Evolutionary conservation across 2,329 filamentous ascomycete species (phyloP).

Genomic region (Sclerotinia subarctica): DNA sequence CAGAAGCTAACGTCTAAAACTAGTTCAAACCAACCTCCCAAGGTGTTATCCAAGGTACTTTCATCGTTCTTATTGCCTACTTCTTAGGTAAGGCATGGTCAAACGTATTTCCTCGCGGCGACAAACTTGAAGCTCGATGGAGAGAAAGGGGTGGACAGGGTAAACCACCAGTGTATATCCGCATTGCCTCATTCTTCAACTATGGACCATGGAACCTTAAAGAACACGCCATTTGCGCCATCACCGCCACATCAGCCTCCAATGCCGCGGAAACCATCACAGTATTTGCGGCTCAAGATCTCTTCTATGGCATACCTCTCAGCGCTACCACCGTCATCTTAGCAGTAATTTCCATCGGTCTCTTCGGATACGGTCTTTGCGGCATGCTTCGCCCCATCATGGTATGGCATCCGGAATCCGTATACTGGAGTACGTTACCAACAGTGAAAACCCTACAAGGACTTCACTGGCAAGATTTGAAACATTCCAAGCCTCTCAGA

Average conservation of each 20-base stretch:
- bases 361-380: conserved; percentile 49
- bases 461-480: conserved; percentile 41
- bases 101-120: conserved; percentile 49
- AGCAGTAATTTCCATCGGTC: conserved; percentile 47
- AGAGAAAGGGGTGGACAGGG: conserved; percentile 43
- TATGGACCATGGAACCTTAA: conserved; percentile 52
- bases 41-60: conserved; percentile 50
- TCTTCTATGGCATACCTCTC: conserved; percentile 46
- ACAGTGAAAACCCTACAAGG: conserved; percentile 42
- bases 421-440: conserved; percentile 45
- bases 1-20: neutral
- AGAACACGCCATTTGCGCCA: conserved; percentile 53
- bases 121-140: conserved; percentile 49
- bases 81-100: conserved; percentile 52
- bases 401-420: conserved; percentile 49
- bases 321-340: conserved; percentile 44
- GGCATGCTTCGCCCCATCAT: conserved; percentile 47
- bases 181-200: conserved; percentile 47
- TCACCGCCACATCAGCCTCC: conserved; percentile 53
- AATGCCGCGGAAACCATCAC: conserved; percentile 46
- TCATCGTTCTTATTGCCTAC: conserved; percentile 56
- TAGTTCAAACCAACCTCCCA: conserved; percentile 51
- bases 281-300: conserved; percentile 45
- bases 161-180: conserved; percentile 44
- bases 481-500: conserved; percentile 42